These are phyloP conservation scores for Cryphonectria radicalis DNA, from an alignment of 2,329 filamentous ascomycete genomes.

Conservation along the genomic window DNA sequence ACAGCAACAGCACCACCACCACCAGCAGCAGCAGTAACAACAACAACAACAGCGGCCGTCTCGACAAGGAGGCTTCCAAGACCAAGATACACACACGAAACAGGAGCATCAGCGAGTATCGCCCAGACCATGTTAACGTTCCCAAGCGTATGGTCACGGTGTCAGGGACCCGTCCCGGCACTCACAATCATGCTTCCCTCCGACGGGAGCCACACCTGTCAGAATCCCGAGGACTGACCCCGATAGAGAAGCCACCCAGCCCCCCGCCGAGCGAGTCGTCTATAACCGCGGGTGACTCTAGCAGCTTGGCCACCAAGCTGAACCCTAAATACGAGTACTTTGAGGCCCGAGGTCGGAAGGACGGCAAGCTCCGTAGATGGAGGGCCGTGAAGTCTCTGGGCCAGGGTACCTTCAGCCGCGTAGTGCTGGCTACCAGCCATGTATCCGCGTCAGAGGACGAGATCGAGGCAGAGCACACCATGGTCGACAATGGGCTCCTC, in stretches of 20 bases:
- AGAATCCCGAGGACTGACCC: slow-evolving; percentile 73
- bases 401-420: slow-evolving; percentile 93
- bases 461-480: slow-evolving; percentile 35
- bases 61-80: slow-evolving; percentile 29
- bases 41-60: slow-evolving; percentile 29
- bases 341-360: slow-evolving; percentile 67
- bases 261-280: slow-evolving; percentile 81
- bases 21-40: slow-evolving; percentile 32
- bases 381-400: slow-evolving; percentile 80
- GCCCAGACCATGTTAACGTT: slow-evolving; percentile 71
- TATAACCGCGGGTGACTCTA: slow-evolving; percentile 49
- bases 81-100: slow-evolving; percentile 65
- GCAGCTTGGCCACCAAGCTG: slow-evolving; percentile 37
- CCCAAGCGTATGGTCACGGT: slow-evolving; percentile 76
- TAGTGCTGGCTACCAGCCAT: slow-evolving; percentile 87
- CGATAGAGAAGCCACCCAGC: slow-evolving; percentile 70
- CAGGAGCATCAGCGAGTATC: slow-evolving; percentile 87
- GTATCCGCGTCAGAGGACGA: slow-evolving; percentile 56
- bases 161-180: slow-evolving; percentile 61
- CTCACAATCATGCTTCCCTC: slow-evolving; percentile 51
- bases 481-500: slow-evolving; percentile 37
- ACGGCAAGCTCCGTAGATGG: slow-evolving; percentile 76
- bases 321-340: slow-evolving; percentile 64
- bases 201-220: slow-evolving; percentile 83
- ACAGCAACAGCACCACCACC: slow-evolving; percentile 31